Evolutionary conservation across 257 asterid genomes (phyloP).

Genomic region (Scutellaria galericulata): DNA sequence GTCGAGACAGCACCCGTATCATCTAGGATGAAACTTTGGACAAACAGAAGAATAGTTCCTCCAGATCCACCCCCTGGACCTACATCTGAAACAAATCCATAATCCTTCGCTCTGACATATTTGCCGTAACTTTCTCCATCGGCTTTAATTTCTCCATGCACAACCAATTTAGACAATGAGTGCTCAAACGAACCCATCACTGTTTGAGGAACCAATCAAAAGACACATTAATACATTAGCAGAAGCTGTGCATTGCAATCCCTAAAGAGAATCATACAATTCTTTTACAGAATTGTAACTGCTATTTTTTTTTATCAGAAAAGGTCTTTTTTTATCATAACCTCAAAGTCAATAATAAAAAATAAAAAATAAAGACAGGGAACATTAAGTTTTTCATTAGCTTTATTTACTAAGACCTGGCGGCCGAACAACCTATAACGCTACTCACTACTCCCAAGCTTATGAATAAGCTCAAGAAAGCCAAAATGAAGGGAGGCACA

Average conservation of each 20-base stretch:
- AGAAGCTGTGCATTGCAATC: background rate
- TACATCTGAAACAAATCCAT: slow-evolving; percentile 47
- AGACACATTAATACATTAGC: slow-evolving; percentile 20
- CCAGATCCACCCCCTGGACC: slow-evolving; percentile 97
- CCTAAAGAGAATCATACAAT: slow-evolving; percentile 4
- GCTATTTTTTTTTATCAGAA: slow-evolving; percentile 6
- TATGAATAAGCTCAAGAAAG: no score
- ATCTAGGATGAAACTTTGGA: slow-evolving; percentile 59
- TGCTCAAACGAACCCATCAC: slow-evolving; percentile 91
- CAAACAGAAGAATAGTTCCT: slow-evolving; percentile 86
- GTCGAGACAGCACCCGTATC: slow-evolving; percentile 62
- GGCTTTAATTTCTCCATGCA: slow-evolving; percentile 72
- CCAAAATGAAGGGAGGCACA: no score
- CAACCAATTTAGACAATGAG: slow-evolving; percentile 63
- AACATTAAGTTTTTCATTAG: background rate
- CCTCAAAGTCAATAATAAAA: background rate
- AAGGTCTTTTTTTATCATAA: slow-evolving; percentile 15
- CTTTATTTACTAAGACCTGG: no score
- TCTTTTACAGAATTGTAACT: background rate
- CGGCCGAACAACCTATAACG: no score
- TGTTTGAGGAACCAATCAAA: slow-evolving; percentile 44
- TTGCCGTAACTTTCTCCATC: slow-evolving; percentile 76
- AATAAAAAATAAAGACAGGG: background rate
- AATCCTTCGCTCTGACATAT: slow-evolving; percentile 43
- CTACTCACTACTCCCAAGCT: no score